Evolutionary conservation across 106 monocot species (phyloP).

Genomic region (Chionographis japonica): DNA sequence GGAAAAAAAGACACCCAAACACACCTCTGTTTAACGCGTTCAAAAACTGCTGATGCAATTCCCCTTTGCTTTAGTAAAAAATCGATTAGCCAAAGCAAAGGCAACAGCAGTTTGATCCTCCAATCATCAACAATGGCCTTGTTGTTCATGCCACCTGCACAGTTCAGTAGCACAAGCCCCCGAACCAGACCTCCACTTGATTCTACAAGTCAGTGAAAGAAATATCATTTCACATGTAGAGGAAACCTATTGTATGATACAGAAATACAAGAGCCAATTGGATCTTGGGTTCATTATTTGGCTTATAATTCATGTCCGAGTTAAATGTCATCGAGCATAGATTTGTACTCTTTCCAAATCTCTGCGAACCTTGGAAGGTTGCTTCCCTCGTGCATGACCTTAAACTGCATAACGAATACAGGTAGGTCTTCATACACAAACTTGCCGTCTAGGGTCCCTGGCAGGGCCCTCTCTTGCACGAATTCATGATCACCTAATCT

Average conservation of each 20-base stretch:
- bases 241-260: not conserved
- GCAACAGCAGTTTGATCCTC: constrained; percentile 83
- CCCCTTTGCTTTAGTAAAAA: constrained; percentile 63
- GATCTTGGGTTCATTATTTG: too few relatives aligned
- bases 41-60: constrained; percentile 78
- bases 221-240: not conserved
- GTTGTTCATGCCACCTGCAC: constrained; percentile 98
- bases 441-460: too few relatives aligned
- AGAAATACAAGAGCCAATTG: too few relatives aligned
- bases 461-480: too few relatives aligned
- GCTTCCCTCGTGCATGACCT: too few relatives aligned
- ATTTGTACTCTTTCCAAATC: too few relatives aligned
- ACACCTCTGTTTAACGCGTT: constrained; percentile 81
- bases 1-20: not conserved
- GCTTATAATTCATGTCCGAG: too few relatives aligned
- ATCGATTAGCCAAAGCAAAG: constrained; percentile 78
- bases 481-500: too few relatives aligned
- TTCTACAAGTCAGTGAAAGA: constrained; percentile 29
- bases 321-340: too few relatives aligned
- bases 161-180: constrained; percentile 87
- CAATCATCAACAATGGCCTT: constrained; percentile 97
- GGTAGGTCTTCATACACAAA: too few relatives aligned
- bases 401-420: too few relatives aligned
- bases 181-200: constrained; percentile 49
- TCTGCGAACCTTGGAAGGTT: too few relatives aligned